Percentiles rank a stretch among this genome's conserved stretches.
phyloP scores from a whole-genome alignment of 352 stramenopile species.

The Phytophthora citricola region DNA sequence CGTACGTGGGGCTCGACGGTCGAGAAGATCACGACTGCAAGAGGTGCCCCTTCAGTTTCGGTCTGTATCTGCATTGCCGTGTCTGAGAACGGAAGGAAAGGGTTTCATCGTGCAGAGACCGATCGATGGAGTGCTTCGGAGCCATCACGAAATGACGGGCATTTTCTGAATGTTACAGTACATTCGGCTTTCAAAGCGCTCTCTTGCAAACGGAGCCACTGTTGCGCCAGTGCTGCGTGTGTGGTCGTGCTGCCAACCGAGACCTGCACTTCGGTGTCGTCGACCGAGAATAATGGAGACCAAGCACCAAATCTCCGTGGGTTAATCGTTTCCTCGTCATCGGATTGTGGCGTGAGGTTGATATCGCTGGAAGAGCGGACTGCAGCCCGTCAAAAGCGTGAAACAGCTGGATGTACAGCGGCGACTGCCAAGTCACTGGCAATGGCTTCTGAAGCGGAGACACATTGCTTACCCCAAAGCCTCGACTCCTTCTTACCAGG shows the following conservation, averaged over 20 bases:
- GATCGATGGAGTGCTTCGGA: constrained; percentile 7
- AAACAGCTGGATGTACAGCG: constrained; percentile 26
- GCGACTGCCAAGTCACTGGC: constrained; percentile 16
- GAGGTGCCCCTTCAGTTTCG: not conserved
- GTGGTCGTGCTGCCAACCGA: constrained; percentile 5
- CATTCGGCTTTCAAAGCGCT: constrained; percentile 5
- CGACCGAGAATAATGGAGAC: constrained; percentile 5
- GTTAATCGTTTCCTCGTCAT: constrained; percentile 18
- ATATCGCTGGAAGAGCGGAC: constrained; percentile 24
- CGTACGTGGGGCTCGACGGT: constrained; percentile 1
- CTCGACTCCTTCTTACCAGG: constrained; percentile 1
- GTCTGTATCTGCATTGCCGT: too few species aligned
- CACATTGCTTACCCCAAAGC: not conserved
- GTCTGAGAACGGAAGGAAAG: constrained; percentile 7
- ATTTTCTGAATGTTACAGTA: constrained; percentile 25
- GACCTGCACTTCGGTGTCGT: not conserved
- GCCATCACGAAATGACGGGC: constrained; percentile 7
- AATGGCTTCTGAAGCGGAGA: too few species aligned
- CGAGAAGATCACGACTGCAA: constrained; percentile 5
- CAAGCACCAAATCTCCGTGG: constrained; percentile 3
- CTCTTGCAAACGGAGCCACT: constrained; percentile 33
- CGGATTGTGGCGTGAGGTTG: constrained; percentile 11
- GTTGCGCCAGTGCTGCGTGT: constrained; percentile 18
- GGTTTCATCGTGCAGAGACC: constrained; percentile 22
- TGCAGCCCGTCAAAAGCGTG: constrained; percentile 21